Evolutionary conservation across 495 filamentous ascomycete genomes (phyloP), one percentile per base, ranked within the genome.

Genomic region (Tuber melanosporum): DNA sequence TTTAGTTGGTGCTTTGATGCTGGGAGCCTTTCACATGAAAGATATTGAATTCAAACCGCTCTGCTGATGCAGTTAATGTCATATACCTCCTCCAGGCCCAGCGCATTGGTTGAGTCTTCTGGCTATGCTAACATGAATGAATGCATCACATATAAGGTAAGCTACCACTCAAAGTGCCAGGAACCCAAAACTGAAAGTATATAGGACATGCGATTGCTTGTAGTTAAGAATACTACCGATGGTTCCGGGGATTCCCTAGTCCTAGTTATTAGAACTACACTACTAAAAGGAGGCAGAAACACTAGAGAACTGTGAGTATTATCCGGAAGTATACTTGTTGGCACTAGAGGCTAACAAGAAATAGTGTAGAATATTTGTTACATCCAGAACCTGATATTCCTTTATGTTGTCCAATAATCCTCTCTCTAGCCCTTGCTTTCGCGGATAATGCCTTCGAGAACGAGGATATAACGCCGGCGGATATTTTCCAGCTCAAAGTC

Each of bases 401-500:
- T 1, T 39, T 71, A 39, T 71, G 5, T n/a, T 71, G 70, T 43
- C 70, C 26, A 0, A 43, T 71, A 39, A 39, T 71, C 36, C 70
- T 36, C 70, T 36, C 12, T 10, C 19, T 71, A 39, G 26, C 70
- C 7, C 20, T 71, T 39, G 8, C 70, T 15, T 43, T 71, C 20
- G 70, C 26, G 0, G 70, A 71, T 43, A 2, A 71, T 71, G 26
- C 20, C 36, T 71, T 71, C n/a, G 42, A 36, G 42, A 20, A 39
- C 5, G 36, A 71, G 42, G 70, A 22, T 19, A 43, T 71, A 9
- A 71, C 17, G 36, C 36, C 70, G 9, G 26, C 17, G 19, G 42
- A 71, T 32, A 9, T 71, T 39, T 71, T 71, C 70, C 5, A 71
- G 19, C 70, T 71, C 70, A 43, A 43, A 32, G 70, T 71, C 22